Base-by-base conservation (phyloP, 1,139 yeast genomes). In the Kodamaea ohmeri region DNA sequence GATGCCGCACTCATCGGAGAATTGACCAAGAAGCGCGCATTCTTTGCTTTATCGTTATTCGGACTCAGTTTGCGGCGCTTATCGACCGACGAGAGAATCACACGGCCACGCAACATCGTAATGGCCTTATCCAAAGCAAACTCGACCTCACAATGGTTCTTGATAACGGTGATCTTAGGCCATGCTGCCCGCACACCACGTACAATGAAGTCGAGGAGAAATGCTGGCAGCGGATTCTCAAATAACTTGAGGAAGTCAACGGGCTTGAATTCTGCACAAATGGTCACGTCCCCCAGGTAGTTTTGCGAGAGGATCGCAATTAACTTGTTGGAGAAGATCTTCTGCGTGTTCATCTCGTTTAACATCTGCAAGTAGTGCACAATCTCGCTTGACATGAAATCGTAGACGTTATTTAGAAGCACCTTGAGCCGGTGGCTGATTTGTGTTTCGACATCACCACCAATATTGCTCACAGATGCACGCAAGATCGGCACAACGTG, bases 121-220 rank as follows among this genome's bases (percentile, higher is more conserved):
- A 90, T 88, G 3, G 95, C 85, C 44, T 75, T 76, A 60, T 90
- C 97, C 32, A 92, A 63, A 0, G 90, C 86, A 59, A 90, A 83
- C 53, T 92, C 98, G 28, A 89, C 80, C 0, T 92, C 82, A 58
- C 96, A 88, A 53, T 88, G 96, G 56, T 90, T 90, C 47, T 82
- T 75, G 35, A 90, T 87, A 27, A 89, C 73, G 1, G 95, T 78
- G 3, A 90, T 63, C 52, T 87, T 86, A 0, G 96, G 95, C 97
- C 97, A 92, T 0, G 96, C 82, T 0, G 97, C 92, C 45, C 86
- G 68, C 0, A 95, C 95, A 1, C 97, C 98, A 46, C 95, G 73
- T 31, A 81, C 70, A 6, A 83, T 76, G 40, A 89, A 83, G 41
- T 82, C 83, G 35, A 80, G 60, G 38, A 89, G 61, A 51, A 84